Conservation (phyloP, 345 rosid genomes). For the Hibiscus syriacus region DNA sequence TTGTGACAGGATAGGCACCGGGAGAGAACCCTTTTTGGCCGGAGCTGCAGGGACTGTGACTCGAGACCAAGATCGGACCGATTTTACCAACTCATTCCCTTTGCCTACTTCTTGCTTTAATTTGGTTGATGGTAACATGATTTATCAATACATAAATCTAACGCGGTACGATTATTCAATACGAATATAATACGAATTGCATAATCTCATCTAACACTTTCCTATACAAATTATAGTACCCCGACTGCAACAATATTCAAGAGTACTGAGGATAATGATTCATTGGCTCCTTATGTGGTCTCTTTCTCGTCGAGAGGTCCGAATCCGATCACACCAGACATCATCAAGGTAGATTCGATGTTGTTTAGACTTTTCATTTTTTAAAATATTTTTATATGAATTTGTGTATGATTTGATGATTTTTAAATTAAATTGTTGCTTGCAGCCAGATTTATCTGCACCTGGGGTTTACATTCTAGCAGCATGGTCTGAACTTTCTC, state of each 20-base stretch:
- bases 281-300: constrained; percentile 21
- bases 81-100: neutral
- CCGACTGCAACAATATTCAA: neutral
- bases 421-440: neutral
- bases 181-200: neutral
- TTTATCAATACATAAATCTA: neutral
- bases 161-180: neutral
- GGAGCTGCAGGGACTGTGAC: neutral
- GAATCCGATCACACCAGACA: constrained; percentile 31
- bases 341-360: constrained; percentile 56
- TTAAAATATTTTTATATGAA: too few relatives aligned
- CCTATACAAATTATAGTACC: neutral
- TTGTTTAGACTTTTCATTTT: too few relatives aligned
- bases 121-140: neutral
- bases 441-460: constrained; percentile 54
- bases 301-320: constrained; percentile 52
- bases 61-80: neutral
- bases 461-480: constrained; percentile 51
- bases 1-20: neutral
- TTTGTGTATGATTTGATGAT: neutral
- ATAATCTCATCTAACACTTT: neutral
- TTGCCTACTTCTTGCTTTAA: neutral
- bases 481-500: constrained; percentile 28
- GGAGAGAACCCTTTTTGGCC: neutral
- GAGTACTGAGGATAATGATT: neutral